A percentile compares a stretch with the other conserved stretches of the same genome.
Evolutionary conservation across 164 flowering plant genomes (phyloP).

Genomic region (Annona squamosa): DNA sequence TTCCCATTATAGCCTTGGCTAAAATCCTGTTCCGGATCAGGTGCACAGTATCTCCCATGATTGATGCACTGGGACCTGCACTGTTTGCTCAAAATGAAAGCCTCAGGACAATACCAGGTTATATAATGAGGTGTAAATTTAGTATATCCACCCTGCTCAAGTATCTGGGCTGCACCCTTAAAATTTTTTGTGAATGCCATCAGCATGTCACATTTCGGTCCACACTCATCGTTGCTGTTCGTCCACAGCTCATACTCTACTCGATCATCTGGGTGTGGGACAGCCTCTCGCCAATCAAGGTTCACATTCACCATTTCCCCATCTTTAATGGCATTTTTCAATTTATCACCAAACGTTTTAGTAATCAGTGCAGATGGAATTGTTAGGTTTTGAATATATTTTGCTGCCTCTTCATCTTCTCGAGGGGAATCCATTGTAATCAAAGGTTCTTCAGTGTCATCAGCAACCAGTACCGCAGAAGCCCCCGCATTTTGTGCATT

Average conservation of each 20-base stretch:
- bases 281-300: conserved; percentile 98
- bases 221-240: conserved; percentile 98
- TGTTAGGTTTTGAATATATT: conserved; percentile 79
- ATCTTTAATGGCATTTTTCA: conserved; percentile 51
- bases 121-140: conserved; percentile 97
- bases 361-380: conserved; percentile 88
- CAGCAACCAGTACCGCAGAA: conserved; percentile 91
- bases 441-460: conserved; percentile 64
- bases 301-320: conserved; percentile 95
- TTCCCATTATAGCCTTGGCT: conserved; percentile 87
- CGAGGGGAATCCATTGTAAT: conserved; percentile 94
- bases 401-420: conserved; percentile 59
- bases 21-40: conserved; percentile 98
- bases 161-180: conserved; percentile 90
- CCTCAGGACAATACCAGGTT: conserved; percentile 97
- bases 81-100: conserved; percentile 80
- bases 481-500: conserved; percentile 98
- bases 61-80: conserved; percentile 95
- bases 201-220: conserved; percentile 83
- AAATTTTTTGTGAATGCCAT: conserved; percentile 83
- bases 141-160: conserved; percentile 85
- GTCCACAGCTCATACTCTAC: conserved; percentile 99
- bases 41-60: conserved; percentile 95
- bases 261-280: conserved; percentile 96
- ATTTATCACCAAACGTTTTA: conserved; percentile 62